Percentiles rank a stretch among this genome's conserved stretches.
phyloP scores from a whole-genome alignment of 2,329 filamentous ascomycete genomes.

The Xylariales sp. region DNA sequence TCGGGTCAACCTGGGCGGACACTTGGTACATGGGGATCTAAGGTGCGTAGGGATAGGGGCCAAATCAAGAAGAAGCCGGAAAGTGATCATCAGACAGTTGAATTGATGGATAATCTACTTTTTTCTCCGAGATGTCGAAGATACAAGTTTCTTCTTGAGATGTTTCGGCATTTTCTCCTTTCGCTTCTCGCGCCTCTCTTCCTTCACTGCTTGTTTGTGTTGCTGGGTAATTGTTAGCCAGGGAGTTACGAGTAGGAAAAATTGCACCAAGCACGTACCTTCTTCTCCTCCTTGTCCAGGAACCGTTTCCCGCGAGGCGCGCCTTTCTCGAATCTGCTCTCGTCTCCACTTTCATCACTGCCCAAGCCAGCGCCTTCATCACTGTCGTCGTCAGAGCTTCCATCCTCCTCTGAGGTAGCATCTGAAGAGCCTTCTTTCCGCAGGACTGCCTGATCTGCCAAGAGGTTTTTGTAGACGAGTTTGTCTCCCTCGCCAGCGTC shows the following conservation, averaged over 20 bases:
- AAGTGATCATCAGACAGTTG: too few relatives aligned
- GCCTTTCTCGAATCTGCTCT: constrained; percentile 59
- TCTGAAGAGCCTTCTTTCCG: constrained; percentile 24
- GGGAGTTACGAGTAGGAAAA: too few relatives aligned
- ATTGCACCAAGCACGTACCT: constrained; percentile 49
- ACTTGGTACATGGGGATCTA: background rate
- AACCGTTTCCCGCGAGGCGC: constrained; percentile 77
- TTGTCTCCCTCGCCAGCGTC: constrained; percentile 67
- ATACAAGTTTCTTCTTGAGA: constrained; percentile 84
- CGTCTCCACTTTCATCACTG: constrained; percentile 39
- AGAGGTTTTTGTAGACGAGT: constrained; percentile 80
- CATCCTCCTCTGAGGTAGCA: constrained; percentile 27
- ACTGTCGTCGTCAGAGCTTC: constrained; percentile 36
- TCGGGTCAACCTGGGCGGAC: constrained; percentile 21
- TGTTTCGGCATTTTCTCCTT: constrained; percentile 97
- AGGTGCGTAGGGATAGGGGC: background rate
- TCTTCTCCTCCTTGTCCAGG: constrained; percentile 88
- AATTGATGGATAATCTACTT: constrained; percentile 34
- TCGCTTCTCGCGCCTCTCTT: constrained; percentile 89
- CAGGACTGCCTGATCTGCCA: constrained; percentile 63
- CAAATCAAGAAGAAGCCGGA: constrained; percentile 1
- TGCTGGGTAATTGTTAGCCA: too few relatives aligned
- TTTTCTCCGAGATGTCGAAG: constrained; percentile 57
- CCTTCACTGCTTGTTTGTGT: constrained; percentile 89
- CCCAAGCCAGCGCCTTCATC: constrained; percentile 44